These are phyloP conservation scores for Hansenula sp. DNA, from an alignment of 1,139 yeast genomes.

Conservation along the genomic window DNA sequence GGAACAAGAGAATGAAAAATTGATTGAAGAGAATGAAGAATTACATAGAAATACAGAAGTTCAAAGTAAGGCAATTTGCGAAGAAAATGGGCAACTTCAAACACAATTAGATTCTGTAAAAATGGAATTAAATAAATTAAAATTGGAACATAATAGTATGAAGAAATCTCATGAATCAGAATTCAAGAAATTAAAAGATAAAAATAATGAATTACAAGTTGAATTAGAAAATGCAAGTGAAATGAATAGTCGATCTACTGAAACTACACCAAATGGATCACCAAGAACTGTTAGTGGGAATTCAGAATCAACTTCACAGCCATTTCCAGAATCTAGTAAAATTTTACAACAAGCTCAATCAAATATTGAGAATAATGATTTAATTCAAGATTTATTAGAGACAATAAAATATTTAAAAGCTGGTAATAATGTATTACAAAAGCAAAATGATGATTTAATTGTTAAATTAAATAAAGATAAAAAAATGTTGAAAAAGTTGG, in stretches of 20 bases:
- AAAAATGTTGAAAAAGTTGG: slow-evolving; percentile 13
- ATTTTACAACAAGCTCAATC: slow-evolving; percentile 2
- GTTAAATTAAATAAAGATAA: slow-evolving; percentile 11
- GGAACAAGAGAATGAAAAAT: slow-evolving; percentile 10
- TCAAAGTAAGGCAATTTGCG: neutral
- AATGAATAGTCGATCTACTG: neutral
- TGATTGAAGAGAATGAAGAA: slow-evolving; percentile 9
- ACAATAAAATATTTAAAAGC: slow-evolving; percentile 18
- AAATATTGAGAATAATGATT: slow-evolving; percentile 5
- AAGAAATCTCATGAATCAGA: slow-evolving; percentile 15
- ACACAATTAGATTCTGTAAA: slow-evolving; percentile 6
- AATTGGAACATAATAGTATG: slow-evolving; percentile 14
- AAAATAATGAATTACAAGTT: slow-evolving; percentile 8
- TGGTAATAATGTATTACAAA: slow-evolving; percentile 8
- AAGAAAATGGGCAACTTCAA: slow-evolving; percentile 5
- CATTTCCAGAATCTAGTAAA: neutral
- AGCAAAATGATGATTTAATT: slow-evolving; percentile 9
- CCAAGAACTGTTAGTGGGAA: slow-evolving; percentile 5
- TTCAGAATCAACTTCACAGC: neutral
- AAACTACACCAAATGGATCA: slow-evolving; percentile 7
- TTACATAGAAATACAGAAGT: slow-evolving; percentile 1
- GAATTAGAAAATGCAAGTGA: slow-evolving; percentile 8
- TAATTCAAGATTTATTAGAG: slow-evolving; percentile 14
- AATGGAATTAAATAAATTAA: slow-evolving; percentile 15
- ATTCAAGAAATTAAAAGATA: slow-evolving; percentile 13